Base-by-base conservation (phyloP, 345 rosid genomes). In the Kernera saxatilis region DNA sequence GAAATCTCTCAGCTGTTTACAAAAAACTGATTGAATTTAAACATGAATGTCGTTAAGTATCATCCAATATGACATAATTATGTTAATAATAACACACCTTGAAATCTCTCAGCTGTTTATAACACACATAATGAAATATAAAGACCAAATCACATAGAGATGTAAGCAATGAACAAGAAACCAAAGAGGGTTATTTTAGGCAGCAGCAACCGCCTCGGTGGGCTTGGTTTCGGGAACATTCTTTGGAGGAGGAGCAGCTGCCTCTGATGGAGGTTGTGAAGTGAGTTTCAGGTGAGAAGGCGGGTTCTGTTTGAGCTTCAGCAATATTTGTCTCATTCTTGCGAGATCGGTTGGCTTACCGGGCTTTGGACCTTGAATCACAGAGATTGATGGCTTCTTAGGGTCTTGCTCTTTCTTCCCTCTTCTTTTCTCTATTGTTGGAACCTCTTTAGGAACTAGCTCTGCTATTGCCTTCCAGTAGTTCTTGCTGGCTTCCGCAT, bases 391-490 rank as follows among this genome's bases (percentile, higher is more conserved):
- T 43, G 96, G 84, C 78, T 84, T 84, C 81, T 86, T 86, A 53
- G 83, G 80, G 50, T 88, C 90, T 61, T 84, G 83, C 62, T 88
- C 93, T 63, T 83, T 91, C 86, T 87, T 91, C 21, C 82, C 87
- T 76, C 81, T 79, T 60, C 70, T 84, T 76, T 77, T 88, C 79
- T 81, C 90, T 65, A 91, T 77, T 14, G 83, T 12, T 4, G 91
- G 84, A 43, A 91, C 88, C 76, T 91, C 97, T 6, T 86, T 87
- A 41, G 96, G 97, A 71, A 91, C 80, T 66, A 91, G 82, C 64
- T 87, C 92, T 0, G 88, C 88, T 23, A 89, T 92, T 14, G 89
- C 81, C 83, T 89, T 86, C 93, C 98, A 92, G 71, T 89, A 87
- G 54, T 85, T 77, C 79, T 85, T 85, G 70, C 87, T 84, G 18